Evolutionary conservation across 2,329 filamentous ascomycete species (phyloP), one percentile per base, ranked within the genome.

Genomic region (Colletotrichum orchidophilum): DNA sequence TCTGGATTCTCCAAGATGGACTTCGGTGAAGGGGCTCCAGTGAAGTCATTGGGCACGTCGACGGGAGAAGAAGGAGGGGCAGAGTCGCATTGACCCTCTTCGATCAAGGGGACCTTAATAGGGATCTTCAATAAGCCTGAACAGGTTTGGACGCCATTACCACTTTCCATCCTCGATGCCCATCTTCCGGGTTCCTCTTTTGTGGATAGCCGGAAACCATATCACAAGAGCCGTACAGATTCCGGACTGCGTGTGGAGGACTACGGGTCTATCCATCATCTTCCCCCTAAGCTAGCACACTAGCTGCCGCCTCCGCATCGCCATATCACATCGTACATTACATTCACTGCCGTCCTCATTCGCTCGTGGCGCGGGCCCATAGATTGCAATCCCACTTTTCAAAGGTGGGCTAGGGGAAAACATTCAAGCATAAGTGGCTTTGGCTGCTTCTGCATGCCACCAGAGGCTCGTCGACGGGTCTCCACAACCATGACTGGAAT

Each of bases 381-480:
- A 31, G 13, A 49, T 60, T 42, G 46, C 29, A 52, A 60, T 65
- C 27, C 54, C 53, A 65, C 54, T 33, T 55, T 59, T 27, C 54
- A 50, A 66, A 42, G 66, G 18, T 60, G 15, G 46, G 3, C 54
- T 15, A 27, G 55, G 63, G 42, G 15, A 52, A 15, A 60, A 55
- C 27, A 66, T 42, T 66, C 66, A 66, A 70, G 62, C 66, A 65
- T 54, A 66, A 65, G 61, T 29, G 27, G 46, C 26, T 29, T 35
- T 42, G 26, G 50, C 24, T 24, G n/a, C 46, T 42, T 21, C 46
- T 31, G 29, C 53, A 62, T 31, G n/a, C 39, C 26, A 53, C 52
- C 39, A 18, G 53, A 63, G 33, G 55, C 52, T 57, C 61, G 21
- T 57, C 61, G 57, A n/a, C 61, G 62, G 24, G 53, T 39, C 9